Conservation (phyloP, 2,329 filamentous ascomycete genomes). For the Phialocephala sp. region DNA sequence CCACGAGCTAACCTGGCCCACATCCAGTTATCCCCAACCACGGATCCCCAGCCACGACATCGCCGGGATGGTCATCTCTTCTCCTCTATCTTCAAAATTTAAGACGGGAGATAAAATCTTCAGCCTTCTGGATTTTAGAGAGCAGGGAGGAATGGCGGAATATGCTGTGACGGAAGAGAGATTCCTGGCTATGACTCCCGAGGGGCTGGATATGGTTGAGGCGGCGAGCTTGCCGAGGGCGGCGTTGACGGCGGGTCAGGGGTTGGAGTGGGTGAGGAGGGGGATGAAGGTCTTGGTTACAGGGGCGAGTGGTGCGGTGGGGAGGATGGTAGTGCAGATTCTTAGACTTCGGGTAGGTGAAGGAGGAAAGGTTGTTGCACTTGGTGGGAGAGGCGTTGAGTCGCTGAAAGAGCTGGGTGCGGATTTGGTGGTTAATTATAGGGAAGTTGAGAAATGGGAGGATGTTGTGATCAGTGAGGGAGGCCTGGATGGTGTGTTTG, state of each 20-base stretch:
- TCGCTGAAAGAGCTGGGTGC: conserved; percentile 22
- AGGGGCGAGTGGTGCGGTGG: conserved; percentile 26
- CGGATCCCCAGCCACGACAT: conserved; percentile 25
- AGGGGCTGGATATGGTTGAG: conserved; percentile 17
- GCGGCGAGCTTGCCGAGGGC: conserved; percentile 27
- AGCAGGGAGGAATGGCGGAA: conserved; percentile 26
- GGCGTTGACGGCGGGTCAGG: conserved; percentile 23
- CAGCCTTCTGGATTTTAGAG: conserved; percentile 16
- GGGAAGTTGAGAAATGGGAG: conserved; percentile 20
- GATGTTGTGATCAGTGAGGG: conserved; percentile 13
- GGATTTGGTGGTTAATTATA: conserved; percentile 23
- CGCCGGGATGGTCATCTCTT: conserved; percentile 19
- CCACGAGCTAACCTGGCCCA: conserved; percentile 26
- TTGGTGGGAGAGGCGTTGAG: conserved; percentile 22
- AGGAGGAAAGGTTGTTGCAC: conserved; percentile 20
- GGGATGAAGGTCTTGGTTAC: conserved; percentile 20
- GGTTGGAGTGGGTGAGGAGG: conserved; percentile 14
- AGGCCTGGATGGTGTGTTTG: conserved; percentile 17
- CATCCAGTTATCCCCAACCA: conserved; percentile 5
- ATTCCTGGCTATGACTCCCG: conserved; percentile 16
- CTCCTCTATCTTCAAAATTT: conserved; percentile 14
- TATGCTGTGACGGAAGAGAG: conserved; percentile 20
- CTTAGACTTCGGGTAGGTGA: conserved; percentile 16
- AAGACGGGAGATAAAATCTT: conserved; percentile 18
- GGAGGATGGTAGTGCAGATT: conserved; percentile 26